Base-by-base conservation (phyloP, 257 asterid species). In the Knoxia roxburghii region DNA sequence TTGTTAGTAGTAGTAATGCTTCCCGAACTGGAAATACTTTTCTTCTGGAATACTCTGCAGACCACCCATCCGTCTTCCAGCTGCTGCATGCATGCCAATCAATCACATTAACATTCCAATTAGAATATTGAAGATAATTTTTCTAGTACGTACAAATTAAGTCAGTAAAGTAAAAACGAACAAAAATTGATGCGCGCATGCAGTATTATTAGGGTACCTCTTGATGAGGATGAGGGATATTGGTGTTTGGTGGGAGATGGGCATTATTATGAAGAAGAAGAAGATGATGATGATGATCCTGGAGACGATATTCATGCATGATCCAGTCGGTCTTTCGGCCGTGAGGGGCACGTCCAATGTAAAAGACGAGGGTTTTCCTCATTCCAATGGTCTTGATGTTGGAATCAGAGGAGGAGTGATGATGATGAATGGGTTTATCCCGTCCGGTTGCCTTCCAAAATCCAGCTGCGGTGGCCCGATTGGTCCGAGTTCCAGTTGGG, bases 61-160 rank as follows among this genome's bases (percentile, higher is more conserved):
- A 87, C 89, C 54, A 90, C 95, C 97, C 95, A 90, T 3, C 97
- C 97, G 37, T 87, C 96, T 64, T 87, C 95, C 84, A 87, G 89
- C 56, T 73, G 61, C 15, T n/a, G 9, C 9, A 37, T 37, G 9
- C 41, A 9, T 37, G n/a, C n/a, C n/a, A n/a, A n/a, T n/a, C n/a
- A n/a, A n/a, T n/a, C n/a, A n/a, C n/a, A n/a, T n/a, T n/a, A n/a
- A n/a, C n/a, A n/a, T n/a, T n/a, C n/a, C n/a, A n/a, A n/a, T n/a
- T n/a, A n/a, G n/a, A n/a, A n/a, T n/a, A n/a, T n/a, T n/a, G n/a
- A n/a, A n/a, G n/a, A n/a, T n/a, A n/a, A n/a, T n/a, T n/a, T n/a
- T n/a, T n/a, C n/a, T n/a, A n/a, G n/a, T n/a, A n/a, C n/a, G n/a
- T n/a, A n/a, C n/a, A n/a, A n/a, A n/a, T n/a, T n/a, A n/a, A n/a